Evolutionary conservation across 169 alveolate genomes (phyloP), one percentile per base, ranked within the genome.

Genomic region (Nephromyces sp.): DNA sequence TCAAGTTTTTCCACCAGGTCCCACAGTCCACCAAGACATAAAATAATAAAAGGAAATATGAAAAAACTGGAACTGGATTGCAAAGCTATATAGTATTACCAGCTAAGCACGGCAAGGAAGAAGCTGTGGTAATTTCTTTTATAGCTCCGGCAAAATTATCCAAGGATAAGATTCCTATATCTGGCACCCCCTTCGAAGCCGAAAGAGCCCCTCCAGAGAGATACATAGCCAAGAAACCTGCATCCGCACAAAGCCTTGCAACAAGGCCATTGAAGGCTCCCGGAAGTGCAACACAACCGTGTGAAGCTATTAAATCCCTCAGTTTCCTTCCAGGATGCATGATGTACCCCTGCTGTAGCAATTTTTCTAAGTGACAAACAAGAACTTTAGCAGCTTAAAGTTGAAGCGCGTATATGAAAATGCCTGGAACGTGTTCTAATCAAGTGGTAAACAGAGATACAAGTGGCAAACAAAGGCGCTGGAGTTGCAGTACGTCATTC

Each of bases 191-290:
- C 6, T 77, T 53, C 2, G 88, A 66, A 30, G 92, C 93, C 21
- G 89, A 70, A 3, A 90, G 80, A 3, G 93, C 93, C 0, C 87
- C 95, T 2, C 95, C 95, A 8, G 92, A 86, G 28, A 90, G 76
- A 69, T 90, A 90, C 4, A 84, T 53, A 28, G 90, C 93, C 64
- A 84, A 71, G 66, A 84, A 89, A 3, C 93, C 93, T 66, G 69
- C 35, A 34, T 80, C 52, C 3, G 85, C 68, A 3, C 79, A 75
- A 5, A 77, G 61, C 25, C 84, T 77, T 30, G 77, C 93, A 3
- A 74, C 80, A 33, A 90, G 82, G 30, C 93, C 95, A 61, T 90
- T 88, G 82, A 66, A 86, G 24, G 93, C 92, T 29, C 95, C 95
- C 21, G 93, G 93, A 62, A 86, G 74, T 15, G 25, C 15, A 88